Percentiles rank a stretch among this genome's conserved stretches.
Evolutionary conservation across 441 rosid species (phyloP).

Genomic region (California macrophylla): DNA sequence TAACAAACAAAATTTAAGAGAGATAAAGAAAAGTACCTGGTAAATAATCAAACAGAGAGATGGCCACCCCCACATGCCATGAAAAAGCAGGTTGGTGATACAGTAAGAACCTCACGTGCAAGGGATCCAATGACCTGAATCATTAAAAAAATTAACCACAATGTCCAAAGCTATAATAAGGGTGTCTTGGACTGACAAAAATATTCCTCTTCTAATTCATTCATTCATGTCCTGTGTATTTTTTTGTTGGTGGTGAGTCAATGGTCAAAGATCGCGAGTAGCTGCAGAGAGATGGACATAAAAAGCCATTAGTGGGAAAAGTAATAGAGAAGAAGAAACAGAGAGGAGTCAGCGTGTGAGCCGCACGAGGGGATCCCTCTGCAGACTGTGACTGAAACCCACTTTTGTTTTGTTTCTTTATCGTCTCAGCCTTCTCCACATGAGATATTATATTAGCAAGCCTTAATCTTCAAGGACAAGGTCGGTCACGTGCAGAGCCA

Average conservation of each 20-base stretch:
- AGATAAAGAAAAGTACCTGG: background rate
- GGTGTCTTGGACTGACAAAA: conserved; percentile 24
- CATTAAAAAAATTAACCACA: background rate
- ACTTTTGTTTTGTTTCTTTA: conserved; percentile 16
- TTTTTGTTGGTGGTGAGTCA: conserved; percentile 7
- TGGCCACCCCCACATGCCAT: conserved; percentile 34
- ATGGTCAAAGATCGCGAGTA: conserved; percentile 40
- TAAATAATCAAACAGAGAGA: conserved; percentile 5
- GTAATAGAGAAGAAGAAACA: conserved; percentile 20
- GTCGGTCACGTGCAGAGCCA: conserved; percentile 23
- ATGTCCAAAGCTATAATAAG: background rate
- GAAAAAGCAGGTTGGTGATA: conserved; percentile 22
- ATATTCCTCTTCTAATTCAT: conserved; percentile 20
- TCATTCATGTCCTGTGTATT: conserved; percentile 7
- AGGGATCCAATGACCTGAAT: conserved; percentile 35
- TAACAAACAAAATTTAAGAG: background rate
- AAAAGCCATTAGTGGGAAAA: conserved; percentile 2
- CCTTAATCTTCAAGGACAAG: conserved; percentile 8
- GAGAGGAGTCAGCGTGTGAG: conserved; percentile 46
- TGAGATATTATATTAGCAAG: conserved; percentile 9
- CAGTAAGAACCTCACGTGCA: conserved; percentile 39
- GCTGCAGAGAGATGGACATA: conserved; percentile 3
- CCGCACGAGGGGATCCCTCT: conserved; percentile 69
- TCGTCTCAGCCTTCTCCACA: conserved; percentile 12
- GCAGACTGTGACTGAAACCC: conserved; percentile 11